Evolutionary conservation across 495 filamentous ascomycete genomes (phyloP), one percentile per base, ranked within the genome.

Genomic region (Delitschia confertaspora): DNA sequence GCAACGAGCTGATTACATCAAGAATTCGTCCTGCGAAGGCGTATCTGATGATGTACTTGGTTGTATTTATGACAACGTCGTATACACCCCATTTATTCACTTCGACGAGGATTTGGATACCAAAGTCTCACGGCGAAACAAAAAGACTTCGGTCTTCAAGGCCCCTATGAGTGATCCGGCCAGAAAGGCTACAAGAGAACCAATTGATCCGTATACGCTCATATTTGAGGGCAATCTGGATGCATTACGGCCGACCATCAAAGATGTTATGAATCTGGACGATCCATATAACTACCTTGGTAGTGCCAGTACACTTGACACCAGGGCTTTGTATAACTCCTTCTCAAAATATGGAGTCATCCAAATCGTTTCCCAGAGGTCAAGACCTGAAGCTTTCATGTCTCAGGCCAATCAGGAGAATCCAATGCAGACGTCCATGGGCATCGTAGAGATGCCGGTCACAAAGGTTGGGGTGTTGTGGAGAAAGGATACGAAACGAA

Each of bases 51-150:
- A 95, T 40, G 85, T 96, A 20, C 70, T 95, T 4, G 87, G 83
- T 58, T 95, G 88, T 60, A 91, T 96, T 58, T 99, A 96, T 63
- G 91, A 95, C 63, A 99, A 99, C 53, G 94, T 95, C 53, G 83
- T 79, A 6, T 98, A 98, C 50, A 98, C 91, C 1, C 91, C 91
- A 7, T 98, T 98, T 56, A 95, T 98, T 43, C 85, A 89, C 42
- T 80, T 95, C 36, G 91, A 96, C 60, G 91, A 98, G 58, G 86
- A 93, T 33, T 60, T 85, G 10, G 84, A 91, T 49, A 77, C 80
- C 6, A 88, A 38, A 74, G 83, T 31, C 71, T 85, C 37, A 66
- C 78, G 32, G 76, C 80, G 32, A 77, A 87, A 40, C 33, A 58
- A 48, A 23, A 56, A 55, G 53, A 88, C 83, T 47, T 66, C 72